These are phyloP conservation scores for Cavenderia fasciculata DNA, from an alignment of 78 protist species.

Conservation along the genomic window DNA sequence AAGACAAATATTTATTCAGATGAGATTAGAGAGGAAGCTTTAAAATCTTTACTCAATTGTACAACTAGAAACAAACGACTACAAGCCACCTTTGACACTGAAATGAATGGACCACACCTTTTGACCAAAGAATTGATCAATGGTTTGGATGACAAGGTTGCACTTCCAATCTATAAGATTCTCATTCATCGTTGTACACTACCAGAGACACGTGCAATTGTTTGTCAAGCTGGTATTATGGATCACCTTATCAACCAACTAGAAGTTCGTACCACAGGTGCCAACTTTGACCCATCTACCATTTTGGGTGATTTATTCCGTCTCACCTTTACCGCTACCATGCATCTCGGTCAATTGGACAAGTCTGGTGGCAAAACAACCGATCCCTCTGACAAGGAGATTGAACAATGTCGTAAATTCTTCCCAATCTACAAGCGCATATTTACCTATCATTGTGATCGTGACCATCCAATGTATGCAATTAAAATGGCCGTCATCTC, in stretches of 20 bases:
- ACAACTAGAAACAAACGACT: slow-evolving; percentile 10
- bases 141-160: slow-evolving; percentile 4
- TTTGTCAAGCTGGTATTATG: slow-evolving; percentile 12
- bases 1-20: slow-evolving; percentile 29
- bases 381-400: background rate
- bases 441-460: background rate
- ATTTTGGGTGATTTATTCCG: slow-evolving; percentile 36
- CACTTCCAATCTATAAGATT: slow-evolving; percentile 40
- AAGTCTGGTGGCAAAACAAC: slow-evolving; percentile 20
- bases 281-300: background rate
- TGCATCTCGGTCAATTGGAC: slow-evolving; percentile 60
- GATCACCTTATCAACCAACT: slow-evolving; percentile 13
- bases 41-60: slow-evolving; percentile 46
- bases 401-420: slow-evolving; percentile 11
- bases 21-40: slow-evolving; percentile 54
- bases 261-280: background rate
- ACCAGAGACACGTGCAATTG: background rate
- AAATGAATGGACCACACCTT: slow-evolving; percentile 37
- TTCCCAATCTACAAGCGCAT: slow-evolving; percentile 47
- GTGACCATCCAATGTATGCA: slow-evolving; percentile 14
- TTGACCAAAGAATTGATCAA: slow-evolving; percentile 2
- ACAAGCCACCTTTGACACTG: slow-evolving; percentile 1
- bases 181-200: slow-evolving; percentile 41
- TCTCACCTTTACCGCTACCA: slow-evolving; percentile 51
- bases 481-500: slow-evolving; percentile 40